These are phyloP conservation scores for Botrytis paeoniae DNA, from an alignment of 2,329 filamentous ascomycete species.

Conservation along the genomic window DNA sequence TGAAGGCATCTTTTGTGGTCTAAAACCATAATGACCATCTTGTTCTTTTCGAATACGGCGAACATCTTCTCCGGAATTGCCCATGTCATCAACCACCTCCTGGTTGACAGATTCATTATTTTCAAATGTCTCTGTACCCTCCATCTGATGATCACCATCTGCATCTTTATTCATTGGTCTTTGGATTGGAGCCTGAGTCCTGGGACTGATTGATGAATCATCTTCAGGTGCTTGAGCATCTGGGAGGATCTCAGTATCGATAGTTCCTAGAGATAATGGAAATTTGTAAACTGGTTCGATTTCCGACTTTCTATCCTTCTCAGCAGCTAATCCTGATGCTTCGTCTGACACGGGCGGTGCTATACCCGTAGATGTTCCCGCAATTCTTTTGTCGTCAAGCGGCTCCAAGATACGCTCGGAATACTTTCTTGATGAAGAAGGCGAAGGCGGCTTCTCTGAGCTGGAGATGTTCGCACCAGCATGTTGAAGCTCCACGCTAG, in stretches of 20 bases:
- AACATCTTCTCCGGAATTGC: neutral
- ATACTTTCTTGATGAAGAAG: neutral
- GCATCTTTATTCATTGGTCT: neutral
- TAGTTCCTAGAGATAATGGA: neutral
- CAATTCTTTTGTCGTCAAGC: neutral
- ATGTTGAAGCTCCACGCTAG: neutral
- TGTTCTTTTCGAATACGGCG: neutral
- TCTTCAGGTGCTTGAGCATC: constrained; percentile 11
- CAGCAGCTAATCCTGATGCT: neutral
- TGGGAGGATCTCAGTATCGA: constrained; percentile 10
- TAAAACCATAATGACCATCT: neutral
- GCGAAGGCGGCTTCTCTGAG: neutral
- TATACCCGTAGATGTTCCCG: no score
- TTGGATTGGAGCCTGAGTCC: neutral
- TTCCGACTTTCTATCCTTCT: neutral
- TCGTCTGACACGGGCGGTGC: neutral
- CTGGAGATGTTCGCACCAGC: neutral
- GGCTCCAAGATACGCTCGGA: neutral
- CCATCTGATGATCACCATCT: constrained; percentile 4
- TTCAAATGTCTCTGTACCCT: neutral
- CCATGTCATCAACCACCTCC: neutral
- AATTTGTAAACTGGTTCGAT: neutral
- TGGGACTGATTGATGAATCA: constrained; percentile 13
- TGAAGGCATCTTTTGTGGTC: neutral
- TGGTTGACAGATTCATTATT: neutral